A percentile compares a stretch with the other conserved stretches of the same genome.
phyloP scores from a whole-genome alignment of 1,284 basidiomycete genomes.

The Sanghuangporus weigelae region DNA sequence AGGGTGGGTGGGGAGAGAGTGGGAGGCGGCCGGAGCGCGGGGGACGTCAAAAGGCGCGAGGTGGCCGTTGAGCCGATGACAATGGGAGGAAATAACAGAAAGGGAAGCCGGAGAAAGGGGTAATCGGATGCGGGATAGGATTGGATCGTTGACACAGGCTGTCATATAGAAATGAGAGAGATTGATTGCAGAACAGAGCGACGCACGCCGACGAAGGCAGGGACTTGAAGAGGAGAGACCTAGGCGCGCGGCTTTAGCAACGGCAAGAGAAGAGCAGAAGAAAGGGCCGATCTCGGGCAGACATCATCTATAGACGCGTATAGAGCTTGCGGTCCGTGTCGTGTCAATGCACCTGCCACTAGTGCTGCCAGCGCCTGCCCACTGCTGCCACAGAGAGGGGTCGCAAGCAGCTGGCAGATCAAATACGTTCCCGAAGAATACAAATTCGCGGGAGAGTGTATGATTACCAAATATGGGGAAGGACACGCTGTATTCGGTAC shows the following conservation, averaged over 20 bases:
- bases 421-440: neutral
- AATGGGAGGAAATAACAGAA: neutral
- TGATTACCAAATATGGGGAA: neutral
- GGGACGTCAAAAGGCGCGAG: neutral
- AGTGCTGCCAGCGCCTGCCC: neutral
- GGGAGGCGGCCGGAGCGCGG: neutral
- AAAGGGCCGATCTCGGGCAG: neutral
- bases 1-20: neutral
- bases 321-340: neutral
- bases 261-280: neutral
- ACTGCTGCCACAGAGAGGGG: neutral
- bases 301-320: neutral
- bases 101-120: neutral
- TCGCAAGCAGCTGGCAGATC: neutral
- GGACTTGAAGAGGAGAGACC: too few relatives aligned
- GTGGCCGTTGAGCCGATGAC: neutral
- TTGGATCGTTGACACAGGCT: neutral
- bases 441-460: neutral
- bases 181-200: too few relatives aligned
- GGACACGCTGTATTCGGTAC: neutral
- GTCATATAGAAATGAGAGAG: neutral
- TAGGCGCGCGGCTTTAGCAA: neutral
- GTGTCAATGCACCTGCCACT: too few relatives aligned
- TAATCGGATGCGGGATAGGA: neutral
- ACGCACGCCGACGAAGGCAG: too few relatives aligned